Evolutionary conservation across 169 alveolate species (phyloP).

Genomic region (Pseudocohnilembus persalinus): DNA sequence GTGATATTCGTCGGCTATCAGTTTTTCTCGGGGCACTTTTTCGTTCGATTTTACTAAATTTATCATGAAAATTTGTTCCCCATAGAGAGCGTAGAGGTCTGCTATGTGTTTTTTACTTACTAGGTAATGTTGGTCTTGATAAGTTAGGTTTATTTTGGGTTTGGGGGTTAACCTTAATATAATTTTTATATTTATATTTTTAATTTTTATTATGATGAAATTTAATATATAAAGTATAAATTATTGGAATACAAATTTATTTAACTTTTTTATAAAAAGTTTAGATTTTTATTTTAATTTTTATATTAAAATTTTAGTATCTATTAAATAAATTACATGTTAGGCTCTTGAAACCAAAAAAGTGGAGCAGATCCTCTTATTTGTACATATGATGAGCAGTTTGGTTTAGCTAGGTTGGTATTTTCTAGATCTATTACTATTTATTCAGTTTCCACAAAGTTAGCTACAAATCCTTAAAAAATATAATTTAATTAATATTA

Average conservation of each 20-base stretch:
- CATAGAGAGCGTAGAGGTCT: slow-evolving; percentile 71
- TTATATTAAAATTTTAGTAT: background rate
- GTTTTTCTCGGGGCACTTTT: slow-evolving; percentile 60
- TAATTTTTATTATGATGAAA: too few relatives aligned
- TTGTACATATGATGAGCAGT: slow-evolving; percentile 74
- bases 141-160: slow-evolving; percentile 23
- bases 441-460: slow-evolving; percentile 86
- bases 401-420: slow-evolving; percentile 69
- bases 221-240: too few relatives aligned
- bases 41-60: slow-evolving; percentile 68
- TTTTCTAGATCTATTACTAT: slow-evolving; percentile 59
- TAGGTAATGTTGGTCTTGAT: slow-evolving; percentile 53
- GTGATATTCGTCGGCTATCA: slow-evolving; percentile 56
- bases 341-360: slow-evolving; percentile 85
- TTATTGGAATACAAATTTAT: too few relatives aligned
- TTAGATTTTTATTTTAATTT: too few relatives aligned
- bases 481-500: too few relatives aligned
- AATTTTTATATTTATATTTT: too few relatives aligned
- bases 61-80: slow-evolving; percentile 62
- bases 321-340: too few relatives aligned
- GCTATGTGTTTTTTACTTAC: slow-evolving; percentile 77
- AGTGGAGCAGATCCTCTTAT: slow-evolving; percentile 86
- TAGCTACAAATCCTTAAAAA: slow-evolving; percentile 62
- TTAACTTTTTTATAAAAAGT: background rate
- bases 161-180: background rate